These are phyloP conservation scores for Sonneratia alba DNA, from an alignment of 345 rosid genomes.

Conservation along the genomic window DNA sequence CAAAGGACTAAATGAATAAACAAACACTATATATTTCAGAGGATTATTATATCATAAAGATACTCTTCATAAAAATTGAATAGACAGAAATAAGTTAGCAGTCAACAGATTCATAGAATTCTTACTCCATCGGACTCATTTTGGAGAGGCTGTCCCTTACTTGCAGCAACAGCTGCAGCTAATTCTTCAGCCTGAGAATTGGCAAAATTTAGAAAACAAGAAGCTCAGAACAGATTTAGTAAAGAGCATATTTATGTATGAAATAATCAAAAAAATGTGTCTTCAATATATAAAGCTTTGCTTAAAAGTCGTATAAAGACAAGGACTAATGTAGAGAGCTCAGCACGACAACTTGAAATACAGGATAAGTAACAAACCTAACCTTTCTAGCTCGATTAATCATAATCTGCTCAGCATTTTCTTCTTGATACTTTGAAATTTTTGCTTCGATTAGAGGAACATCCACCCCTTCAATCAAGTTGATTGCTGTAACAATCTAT, in stretches of 20 bases:
- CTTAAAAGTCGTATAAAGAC: neutral
- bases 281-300: neutral
- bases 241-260: neutral
- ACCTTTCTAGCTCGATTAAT: slow-evolving; percentile 86
- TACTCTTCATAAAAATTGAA: neutral
- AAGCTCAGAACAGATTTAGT: neutral
- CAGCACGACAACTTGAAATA: neutral
- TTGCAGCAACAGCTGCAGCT: slow-evolving; percentile 73
- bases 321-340: neutral
- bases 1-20: neutral
- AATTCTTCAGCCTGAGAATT: slow-evolving; percentile 79
- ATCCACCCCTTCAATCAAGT: slow-evolving; percentile 65
- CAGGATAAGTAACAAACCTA: neutral
- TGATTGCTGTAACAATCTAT: slow-evolving; percentile 38
- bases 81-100: neutral
- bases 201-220: neutral
- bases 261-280: neutral
- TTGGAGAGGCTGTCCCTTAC: slow-evolving; percentile 53
- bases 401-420: slow-evolving; percentile 87
- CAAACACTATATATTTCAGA: neutral
- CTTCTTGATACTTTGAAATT: slow-evolving; percentile 59
- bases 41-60: neutral
- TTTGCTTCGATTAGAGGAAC: slow-evolving; percentile 67
- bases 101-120: neutral
- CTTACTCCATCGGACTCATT: slow-evolving; percentile 59